Evolutionary conservation across 139 green algal species (phyloP), one percentile per base, ranked within the genome.

Genomic region (Axilococcus clingmanii): DNA sequence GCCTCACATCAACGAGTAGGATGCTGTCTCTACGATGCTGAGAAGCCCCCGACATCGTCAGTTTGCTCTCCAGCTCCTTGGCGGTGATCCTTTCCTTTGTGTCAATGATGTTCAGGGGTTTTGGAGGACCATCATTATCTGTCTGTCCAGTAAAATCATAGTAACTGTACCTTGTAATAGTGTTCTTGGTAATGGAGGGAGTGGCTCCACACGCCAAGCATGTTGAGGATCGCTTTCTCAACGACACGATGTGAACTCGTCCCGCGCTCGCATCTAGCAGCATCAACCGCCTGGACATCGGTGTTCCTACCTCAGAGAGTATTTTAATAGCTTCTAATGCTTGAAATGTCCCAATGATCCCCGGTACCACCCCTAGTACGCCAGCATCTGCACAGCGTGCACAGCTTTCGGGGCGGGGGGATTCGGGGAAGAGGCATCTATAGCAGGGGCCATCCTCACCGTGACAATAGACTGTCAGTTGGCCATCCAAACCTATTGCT

Each of bases 271-370:
- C 73, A 57, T 95, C 87, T 15, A 83, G 75, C 14, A 92, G 51
- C 48, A 93, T 66, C 61, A 94, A 63, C 47, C 51, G 59, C 43
- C 75, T 55, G 7, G 52, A 56, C 45, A 85, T 34, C 3, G 75
- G 61, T 29, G 80, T 55, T 1, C 87, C 87, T 2, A 88, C 59
- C 0, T 75, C 72, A 22, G 69, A 44, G 20, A 88, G 32, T 17
- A 95, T 44, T 76, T 97, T 97, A 55, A 97, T 69, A 5, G 75
- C 81, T 72, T 99, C 92, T 7, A 96, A 52, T 0, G 92, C 88
- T 74, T 96, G 86, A 60, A 99, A 57, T 9, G 61, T 68, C 33
- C 92, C 92, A 38, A 99, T 93, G 19, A 94, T 63, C 8, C 92
- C 92, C 3, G 88, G 88, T 32, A 95, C 82, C 22, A 76, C 65